phyloP scores from a whole-genome alignment of 208 protist species.

The Wallacemonas sp. region DNA sequence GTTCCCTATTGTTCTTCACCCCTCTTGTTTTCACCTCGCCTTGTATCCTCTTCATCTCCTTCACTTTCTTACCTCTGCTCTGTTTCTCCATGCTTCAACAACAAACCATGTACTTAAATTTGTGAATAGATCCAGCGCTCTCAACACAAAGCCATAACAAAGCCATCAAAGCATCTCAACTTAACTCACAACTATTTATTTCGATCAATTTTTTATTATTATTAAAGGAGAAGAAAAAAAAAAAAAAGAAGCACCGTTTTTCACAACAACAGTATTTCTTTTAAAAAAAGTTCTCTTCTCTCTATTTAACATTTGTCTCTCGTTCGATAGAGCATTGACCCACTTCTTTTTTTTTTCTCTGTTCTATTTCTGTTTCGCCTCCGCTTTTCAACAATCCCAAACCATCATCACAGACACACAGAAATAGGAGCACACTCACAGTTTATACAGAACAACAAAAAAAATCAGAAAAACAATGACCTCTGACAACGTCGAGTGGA shows the following conservation, averaged over 20 bases:
- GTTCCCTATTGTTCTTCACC: slow-evolving; percentile 7
- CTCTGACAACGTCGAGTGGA: slow-evolving; percentile 52
- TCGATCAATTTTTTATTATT: slow-evolving; percentile 16
- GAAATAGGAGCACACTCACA: slow-evolving; percentile 1
- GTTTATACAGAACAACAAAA: no score
- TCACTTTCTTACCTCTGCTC: no score
- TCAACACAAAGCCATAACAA: not conserved
- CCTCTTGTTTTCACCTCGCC: no score
- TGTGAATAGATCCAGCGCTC: no score
- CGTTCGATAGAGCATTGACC: no score
- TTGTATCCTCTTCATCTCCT: no score
- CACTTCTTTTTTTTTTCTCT: not conserved
- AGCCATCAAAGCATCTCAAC: no score
- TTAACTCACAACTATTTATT: no score
- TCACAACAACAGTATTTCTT: not conserved
- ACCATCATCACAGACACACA: not conserved
- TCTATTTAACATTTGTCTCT: no score
- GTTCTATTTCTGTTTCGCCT: not conserved
- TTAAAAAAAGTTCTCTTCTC: not conserved
- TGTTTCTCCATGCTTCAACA: not conserved
- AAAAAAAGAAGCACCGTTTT: slow-evolving; percentile 2
- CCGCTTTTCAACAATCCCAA: no score
- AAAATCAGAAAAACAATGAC: no score
- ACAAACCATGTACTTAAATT: not conserved
- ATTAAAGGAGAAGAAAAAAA: slow-evolving; percentile 12